Percentiles rank a stretch among this genome's conserved stretches.
These are phyloP conservation scores for Eucalyptus polyanthemos DNA, from an alignment of 345 rosid genomes.

Conservation along the genomic window DNA sequence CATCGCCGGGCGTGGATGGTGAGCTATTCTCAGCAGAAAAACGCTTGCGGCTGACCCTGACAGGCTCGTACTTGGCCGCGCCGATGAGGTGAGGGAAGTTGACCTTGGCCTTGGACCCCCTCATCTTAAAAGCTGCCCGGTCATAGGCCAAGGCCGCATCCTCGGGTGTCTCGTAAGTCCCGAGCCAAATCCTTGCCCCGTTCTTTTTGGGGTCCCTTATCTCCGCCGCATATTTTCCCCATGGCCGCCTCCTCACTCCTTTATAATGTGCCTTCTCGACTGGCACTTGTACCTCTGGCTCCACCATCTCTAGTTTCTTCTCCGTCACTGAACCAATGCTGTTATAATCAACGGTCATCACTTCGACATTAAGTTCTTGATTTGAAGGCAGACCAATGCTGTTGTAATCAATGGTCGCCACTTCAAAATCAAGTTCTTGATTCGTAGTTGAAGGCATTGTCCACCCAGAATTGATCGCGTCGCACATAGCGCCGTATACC, in stretches of 20 bases:
- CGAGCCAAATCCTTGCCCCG: constrained; percentile 35
- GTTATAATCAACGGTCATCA: neutral
- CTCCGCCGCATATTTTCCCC: constrained; percentile 39
- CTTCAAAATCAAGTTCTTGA: neutral
- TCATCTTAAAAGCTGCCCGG: constrained; percentile 25
- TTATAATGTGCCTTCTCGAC: neutral
- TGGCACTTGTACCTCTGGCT: neutral
- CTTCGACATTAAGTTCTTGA: neutral
- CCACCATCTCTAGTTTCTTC: neutral
- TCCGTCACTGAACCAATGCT: neutral
- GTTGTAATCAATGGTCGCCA: neutral
- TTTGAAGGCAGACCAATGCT: neutral
- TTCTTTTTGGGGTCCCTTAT: constrained; percentile 36
- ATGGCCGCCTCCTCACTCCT: constrained; percentile 38
- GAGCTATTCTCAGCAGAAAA: constrained; percentile 8
- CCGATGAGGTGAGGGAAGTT: constrained; percentile 31
- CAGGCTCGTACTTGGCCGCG: constrained; percentile 13
- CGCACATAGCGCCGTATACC: constrained; percentile 8
- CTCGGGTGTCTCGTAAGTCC: constrained; percentile 33
- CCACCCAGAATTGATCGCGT: constrained; percentile 16
- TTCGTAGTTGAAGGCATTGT: neutral
- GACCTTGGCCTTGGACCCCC: constrained; percentile 24
- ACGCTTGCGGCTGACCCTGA: constrained; percentile 22
- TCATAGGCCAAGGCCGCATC: constrained; percentile 40
- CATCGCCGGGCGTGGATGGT: neutral